Evolutionary conservation across 352 stramenopile genomes (phyloP), one percentile per base, ranked within the genome.

Genomic region (Globisporangium cylindrosporum): DNA sequence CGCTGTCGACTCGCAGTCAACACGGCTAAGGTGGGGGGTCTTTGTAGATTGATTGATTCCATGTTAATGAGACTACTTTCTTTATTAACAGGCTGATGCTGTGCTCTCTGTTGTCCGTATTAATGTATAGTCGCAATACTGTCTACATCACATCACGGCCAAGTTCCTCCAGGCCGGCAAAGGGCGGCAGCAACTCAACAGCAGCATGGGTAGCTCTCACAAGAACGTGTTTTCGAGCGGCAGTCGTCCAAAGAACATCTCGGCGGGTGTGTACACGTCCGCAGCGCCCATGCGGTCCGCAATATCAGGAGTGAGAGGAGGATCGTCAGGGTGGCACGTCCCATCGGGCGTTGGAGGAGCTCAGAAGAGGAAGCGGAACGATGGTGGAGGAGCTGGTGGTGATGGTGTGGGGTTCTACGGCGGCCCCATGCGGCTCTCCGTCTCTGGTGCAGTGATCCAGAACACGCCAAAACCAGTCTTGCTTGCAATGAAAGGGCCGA

Each of bases 151-250:
- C 60, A 91, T 95, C 56, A 76, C 84, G 1, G 73, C 77, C 49
- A 85, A 82, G 55, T 93, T 95, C 59, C 84, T 90, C 57, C 70
- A 89, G 14, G 88, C 84, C 8, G 86, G 88, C 34, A 85, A 81
- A 67, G 77, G 80, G 1, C 82, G 87, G 2, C 84, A 92, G 67
- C 85, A 92, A 61, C 83, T 95, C 9, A 95, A 93, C 55, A 91
- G 88, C 62, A 81, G 76, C 25, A 73, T 88, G 29, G 81, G 79
- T 20, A 89, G 69, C 34, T 81, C 91, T 58, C 82, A 86, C 22
- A 92, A 91, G 65, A 71, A 78, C 15, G 60, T 93, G 7, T 93
- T 94, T 62, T 72, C 76, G 27, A 72, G 67, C 2, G 71, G 80
- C 46, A 76, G 72, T 8, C 78, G 86, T 43, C 74, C 84, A 1